A percentile compares a stretch with the other conserved stretches of the same genome.
Evolutionary conservation across 2,329 filamentous ascomycete genomes (phyloP).

Genomic region (Colletotrichum acutatum): DNA sequence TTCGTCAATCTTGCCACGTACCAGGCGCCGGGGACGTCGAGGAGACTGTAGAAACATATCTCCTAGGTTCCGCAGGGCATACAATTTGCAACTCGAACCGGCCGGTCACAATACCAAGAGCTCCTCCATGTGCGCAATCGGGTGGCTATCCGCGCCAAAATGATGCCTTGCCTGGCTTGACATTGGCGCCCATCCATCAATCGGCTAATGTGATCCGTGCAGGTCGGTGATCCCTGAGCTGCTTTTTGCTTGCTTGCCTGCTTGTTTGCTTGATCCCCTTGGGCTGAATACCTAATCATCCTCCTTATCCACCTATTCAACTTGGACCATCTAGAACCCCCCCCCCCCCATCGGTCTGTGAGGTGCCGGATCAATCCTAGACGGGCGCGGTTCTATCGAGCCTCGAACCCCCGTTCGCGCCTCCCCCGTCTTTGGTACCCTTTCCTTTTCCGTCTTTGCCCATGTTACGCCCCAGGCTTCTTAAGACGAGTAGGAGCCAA

Average conservation of each 20-base stretch:
- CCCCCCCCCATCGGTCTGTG: constrained; percentile 2
- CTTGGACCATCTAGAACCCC: background rate
- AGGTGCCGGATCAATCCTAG: constrained; percentile 14
- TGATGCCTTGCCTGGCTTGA: background rate
- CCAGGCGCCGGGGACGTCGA: constrained; percentile 12
- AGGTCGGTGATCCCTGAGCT: constrained; percentile 7
- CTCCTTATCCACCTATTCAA: background rate
- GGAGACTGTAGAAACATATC: background rate
- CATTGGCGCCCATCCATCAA: constrained; percentile 4
- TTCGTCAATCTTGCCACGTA: background rate
- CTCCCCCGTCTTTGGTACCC: constrained; percentile 6
- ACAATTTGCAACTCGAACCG: constrained; percentile 7
- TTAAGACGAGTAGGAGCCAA: constrained; percentile 15
- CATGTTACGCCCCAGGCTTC: background rate
- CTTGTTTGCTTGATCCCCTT: constrained; percentile 2
- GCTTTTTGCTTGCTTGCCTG: constrained; percentile 2
- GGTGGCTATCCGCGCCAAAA: constrained; percentile 3
- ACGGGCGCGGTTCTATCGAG: constrained; percentile 20
- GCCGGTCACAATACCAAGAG: background rate
- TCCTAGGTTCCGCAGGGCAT: background rate
- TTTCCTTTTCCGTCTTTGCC: constrained; percentile 30
- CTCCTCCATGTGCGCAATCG: background rate
- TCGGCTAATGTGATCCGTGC: constrained; percentile 8
- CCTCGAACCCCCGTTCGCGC: constrained; percentile 24
- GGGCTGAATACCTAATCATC: background rate